These are phyloP conservation scores for Histomonas meleagridis DNA, from an alignment of 208 protist genomes.

Conservation along the genomic window DNA sequence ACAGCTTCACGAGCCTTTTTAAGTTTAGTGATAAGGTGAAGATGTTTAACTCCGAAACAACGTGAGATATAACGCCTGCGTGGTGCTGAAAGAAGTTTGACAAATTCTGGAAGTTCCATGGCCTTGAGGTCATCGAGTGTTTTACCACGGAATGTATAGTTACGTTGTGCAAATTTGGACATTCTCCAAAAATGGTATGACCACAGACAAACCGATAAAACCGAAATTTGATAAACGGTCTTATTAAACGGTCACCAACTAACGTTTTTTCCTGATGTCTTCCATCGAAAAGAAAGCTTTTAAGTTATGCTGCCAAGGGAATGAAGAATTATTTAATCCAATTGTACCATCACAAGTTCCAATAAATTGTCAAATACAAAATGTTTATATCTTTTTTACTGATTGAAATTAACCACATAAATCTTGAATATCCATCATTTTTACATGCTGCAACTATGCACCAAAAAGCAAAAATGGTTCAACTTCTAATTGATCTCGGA, in stretches of 20 bases:
- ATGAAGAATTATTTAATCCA: background rate
- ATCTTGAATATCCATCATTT: conserved; percentile 25
- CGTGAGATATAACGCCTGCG: background rate
- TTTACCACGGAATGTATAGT: background rate
- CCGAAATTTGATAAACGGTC: background rate
- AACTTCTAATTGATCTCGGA: conserved; percentile 12
- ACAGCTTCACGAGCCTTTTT: background rate
- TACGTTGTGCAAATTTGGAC: background rate
- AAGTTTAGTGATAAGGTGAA: background rate
- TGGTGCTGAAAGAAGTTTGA: background rate
- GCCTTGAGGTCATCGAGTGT: background rate
- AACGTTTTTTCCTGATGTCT: no score
- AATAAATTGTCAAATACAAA: background rate
- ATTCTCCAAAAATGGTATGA: no score
- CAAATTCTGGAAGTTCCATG: background rate
- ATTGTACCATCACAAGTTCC: background rate
- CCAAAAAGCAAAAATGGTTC: background rate
- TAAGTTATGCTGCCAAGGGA: conserved; percentile 12
- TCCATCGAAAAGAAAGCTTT: conserved; percentile 14
- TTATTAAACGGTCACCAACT: background rate
- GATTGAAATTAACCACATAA: background rate
- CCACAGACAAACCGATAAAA: no score
- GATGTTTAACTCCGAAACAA: background rate
- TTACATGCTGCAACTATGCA: background rate
- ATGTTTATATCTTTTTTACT: background rate